Conservation (phyloP, 2,329 filamentous ascomycete species). For the Gremmenia infestans region DNA sequence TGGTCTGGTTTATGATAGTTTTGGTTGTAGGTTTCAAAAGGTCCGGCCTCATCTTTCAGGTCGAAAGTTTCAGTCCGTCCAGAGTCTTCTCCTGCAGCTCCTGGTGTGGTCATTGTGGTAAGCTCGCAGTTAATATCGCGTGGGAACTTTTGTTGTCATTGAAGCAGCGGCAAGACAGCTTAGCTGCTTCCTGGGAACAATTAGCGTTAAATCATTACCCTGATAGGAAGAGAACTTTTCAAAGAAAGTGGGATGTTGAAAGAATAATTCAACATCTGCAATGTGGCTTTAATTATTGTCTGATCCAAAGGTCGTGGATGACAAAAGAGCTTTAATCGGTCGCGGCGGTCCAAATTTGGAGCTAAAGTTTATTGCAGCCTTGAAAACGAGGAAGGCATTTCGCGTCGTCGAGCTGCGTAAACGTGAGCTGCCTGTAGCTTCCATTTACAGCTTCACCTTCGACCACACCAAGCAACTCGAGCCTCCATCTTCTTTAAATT, state of each 20-base stretch:
- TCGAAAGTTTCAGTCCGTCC: too few relatives aligned
- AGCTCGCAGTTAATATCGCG: constrained; percentile 12
- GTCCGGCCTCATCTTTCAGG: too few relatives aligned
- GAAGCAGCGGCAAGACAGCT: constrained; percentile 10
- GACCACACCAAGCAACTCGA: constrained; percentile 20
- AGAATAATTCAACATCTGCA: constrained; percentile 7
- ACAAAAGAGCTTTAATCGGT: neutral
- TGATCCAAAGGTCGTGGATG: constrained; percentile 9
- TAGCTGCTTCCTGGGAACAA: constrained; percentile 9
- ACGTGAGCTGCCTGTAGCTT: constrained; percentile 23
- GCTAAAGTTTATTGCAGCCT: neutral
- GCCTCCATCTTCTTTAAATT: constrained; percentile 9
- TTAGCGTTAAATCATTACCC: constrained; percentile 19
- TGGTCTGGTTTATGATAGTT: too few relatives aligned
- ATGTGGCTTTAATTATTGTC: constrained; percentile 16
- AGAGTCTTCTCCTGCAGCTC: too few relatives aligned
- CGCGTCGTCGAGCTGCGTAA: constrained; percentile 4
- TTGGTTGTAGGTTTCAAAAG: too few relatives aligned
- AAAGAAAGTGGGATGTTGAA: constrained; percentile 3
- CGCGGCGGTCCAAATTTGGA: neutral
- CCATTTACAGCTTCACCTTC: constrained; percentile 17
- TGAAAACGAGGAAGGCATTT: neutral
- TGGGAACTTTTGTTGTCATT: constrained; percentile 12
- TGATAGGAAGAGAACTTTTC: constrained; percentile 7
- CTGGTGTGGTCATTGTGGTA: constrained; percentile 15